Conservation (phyloP, 2,329 filamentous ascomycete species). For the Capronia epimyces region DNA sequence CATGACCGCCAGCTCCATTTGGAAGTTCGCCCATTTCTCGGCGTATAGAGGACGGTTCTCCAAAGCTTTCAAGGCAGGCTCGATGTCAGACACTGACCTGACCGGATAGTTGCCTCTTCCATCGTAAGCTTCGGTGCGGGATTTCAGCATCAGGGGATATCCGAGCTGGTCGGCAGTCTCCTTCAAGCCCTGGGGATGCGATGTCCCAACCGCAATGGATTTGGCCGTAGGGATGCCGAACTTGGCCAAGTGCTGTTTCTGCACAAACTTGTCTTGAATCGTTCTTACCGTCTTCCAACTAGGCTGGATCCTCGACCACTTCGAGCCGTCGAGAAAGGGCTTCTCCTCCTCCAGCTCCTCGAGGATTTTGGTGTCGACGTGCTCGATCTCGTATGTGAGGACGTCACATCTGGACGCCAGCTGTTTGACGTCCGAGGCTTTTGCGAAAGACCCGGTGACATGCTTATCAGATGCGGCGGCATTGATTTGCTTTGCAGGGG, state of each 20-base stretch:
- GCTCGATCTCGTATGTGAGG: constrained; percentile 87
- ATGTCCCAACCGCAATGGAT: constrained; percentile 56
- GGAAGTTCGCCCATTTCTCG: constrained; percentile 82
- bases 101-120: constrained; percentile 65
- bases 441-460: constrained; percentile 75
- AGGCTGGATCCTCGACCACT: constrained; percentile 55
- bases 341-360: constrained; percentile 62
- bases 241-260: constrained; percentile 67
- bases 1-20: constrained; percentile 86
- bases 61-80: constrained; percentile 63
- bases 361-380: constrained; percentile 74
- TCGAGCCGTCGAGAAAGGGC: constrained; percentile 20
- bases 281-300: constrained; percentile 72
- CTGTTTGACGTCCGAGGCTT: constrained; percentile 66
- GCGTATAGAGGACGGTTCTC: constrained; percentile 72
- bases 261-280: constrained; percentile 81
- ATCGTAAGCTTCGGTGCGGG: constrained; percentile 77
- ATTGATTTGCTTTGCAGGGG: constrained; percentile 75
- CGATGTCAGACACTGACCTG: constrained; percentile 54
- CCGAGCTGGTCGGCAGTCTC: constrained; percentile 58
- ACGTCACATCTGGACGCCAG: constrained; percentile 68
- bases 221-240: constrained; percentile 62
- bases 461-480: constrained; percentile 55
- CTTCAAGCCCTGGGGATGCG: constrained; percentile 42
- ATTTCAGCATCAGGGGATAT: constrained; percentile 82